phyloP scores from a whole-genome alignment of 202 grass and related monocot genomes.

The Zizania palustris region DNA sequence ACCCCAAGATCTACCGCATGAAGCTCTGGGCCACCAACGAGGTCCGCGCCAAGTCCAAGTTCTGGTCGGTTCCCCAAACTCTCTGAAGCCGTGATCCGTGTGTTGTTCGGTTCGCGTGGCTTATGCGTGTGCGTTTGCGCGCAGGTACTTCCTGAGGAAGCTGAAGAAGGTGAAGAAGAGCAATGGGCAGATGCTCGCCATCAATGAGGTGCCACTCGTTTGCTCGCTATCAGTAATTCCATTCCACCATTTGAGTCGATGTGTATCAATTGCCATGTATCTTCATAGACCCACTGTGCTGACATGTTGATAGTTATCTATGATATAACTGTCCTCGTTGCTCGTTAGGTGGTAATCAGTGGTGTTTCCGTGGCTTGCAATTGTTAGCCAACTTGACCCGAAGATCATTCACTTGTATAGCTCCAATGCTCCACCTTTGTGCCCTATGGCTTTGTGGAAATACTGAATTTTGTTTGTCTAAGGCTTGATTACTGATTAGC shows the following conservation, averaged over 20 bases:
- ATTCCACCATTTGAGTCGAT: neutral
- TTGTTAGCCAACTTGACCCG: no score
- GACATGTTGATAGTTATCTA: neutral
- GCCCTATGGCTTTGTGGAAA: neutral
- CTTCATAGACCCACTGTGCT: neutral
- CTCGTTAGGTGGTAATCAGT: neutral
- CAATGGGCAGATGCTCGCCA: constrained; percentile 74
- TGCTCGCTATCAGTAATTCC: neutral
- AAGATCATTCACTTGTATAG: neutral
- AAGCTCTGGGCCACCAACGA: constrained; percentile 85
- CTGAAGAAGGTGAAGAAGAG: constrained; percentile 90
- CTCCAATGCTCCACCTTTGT: neutral
- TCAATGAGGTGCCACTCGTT: constrained; percentile 61
- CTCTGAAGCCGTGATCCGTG: neutral
- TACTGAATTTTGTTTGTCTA: neutral
- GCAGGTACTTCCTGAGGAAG: constrained; percentile 85
- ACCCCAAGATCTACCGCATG: constrained; percentile 86
- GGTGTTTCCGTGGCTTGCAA: neutral
- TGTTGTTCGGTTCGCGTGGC: neutral
- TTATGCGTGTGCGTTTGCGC: neutral
- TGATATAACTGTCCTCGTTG: neutral
- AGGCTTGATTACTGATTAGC: neutral
- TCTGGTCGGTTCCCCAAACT: constrained; percentile 54
- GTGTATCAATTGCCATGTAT: neutral
- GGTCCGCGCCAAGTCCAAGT: constrained; percentile 80